phyloP scores from a whole-genome alignment of 177 flowering plant genomes.

The Vitis hybrid region DNA sequence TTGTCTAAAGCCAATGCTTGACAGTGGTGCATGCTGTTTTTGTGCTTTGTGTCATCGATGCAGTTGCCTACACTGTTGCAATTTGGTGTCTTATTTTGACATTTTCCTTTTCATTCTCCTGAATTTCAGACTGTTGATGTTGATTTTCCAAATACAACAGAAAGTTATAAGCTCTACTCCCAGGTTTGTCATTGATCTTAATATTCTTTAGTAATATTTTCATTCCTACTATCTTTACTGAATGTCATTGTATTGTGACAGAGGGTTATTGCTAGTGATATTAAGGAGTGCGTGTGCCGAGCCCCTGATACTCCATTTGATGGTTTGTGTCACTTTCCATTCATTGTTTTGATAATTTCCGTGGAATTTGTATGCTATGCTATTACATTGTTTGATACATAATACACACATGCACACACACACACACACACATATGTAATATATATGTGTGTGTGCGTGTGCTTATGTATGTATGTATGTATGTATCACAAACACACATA shows the following conservation, averaged over 20 bases:
- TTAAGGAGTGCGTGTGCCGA: slow-evolving; percentile 93
- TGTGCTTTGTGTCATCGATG: background rate
- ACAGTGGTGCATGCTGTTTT: too few relatives aligned
- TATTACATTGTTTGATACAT: too few relatives aligned
- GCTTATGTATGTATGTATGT: background rate
- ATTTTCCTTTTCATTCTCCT: slow-evolving; percentile 1
- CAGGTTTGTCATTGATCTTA: slow-evolving; percentile 50
- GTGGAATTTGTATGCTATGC: background rate
- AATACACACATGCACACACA: too few relatives aligned
- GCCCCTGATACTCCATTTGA: slow-evolving; percentile 97
- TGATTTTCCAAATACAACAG: slow-evolving; percentile 91
- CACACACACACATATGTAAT: too few relatives aligned
- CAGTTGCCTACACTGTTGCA: background rate
- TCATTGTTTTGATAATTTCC: background rate
- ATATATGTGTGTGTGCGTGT: too few relatives aligned
- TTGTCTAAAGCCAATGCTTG: too few relatives aligned
- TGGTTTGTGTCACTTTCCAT: slow-evolving; percentile 52
- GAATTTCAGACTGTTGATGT: slow-evolving; percentile 65
- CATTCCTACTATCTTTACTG: slow-evolving; percentile 6
- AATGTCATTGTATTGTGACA: slow-evolving; percentile 27
- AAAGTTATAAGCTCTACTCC: slow-evolving; percentile 85
- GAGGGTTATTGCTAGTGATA: slow-evolving; percentile 90
- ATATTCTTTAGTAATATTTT: slow-evolving; percentile 6
- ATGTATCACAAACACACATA: background rate
- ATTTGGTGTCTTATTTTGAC: background rate